Conservation (phyloP, 768 basidiomycete genomes). For the Galerina sulciceps region DNA sequence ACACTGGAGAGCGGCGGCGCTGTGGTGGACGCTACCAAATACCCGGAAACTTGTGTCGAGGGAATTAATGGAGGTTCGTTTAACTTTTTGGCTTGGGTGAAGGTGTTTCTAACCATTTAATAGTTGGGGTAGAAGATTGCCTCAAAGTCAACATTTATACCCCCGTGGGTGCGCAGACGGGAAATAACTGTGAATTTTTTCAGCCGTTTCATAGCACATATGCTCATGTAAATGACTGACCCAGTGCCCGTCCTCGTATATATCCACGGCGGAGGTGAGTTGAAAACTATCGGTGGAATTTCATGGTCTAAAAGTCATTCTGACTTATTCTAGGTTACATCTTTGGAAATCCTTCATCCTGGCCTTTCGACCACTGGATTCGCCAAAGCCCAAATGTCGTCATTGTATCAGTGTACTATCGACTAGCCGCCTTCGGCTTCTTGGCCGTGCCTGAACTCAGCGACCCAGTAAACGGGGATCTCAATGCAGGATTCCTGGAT, state of each 20-base stretch:
- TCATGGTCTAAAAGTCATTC: neutral
- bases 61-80: conserved; percentile 51
- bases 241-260: conserved; percentile 52
- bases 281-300: neutral
- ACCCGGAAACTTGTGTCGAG: conserved; percentile 65
- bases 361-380: conserved; percentile 71
- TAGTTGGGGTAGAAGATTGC: conserved; percentile 67
- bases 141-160: conserved; percentile 70
- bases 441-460: conserved; percentile 52
- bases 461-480: conserved; percentile 43
- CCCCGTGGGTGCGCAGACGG: conserved; percentile 48
- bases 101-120: neutral
- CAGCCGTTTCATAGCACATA: too few relatives aligned
- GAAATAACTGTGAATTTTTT: conserved; percentile 47
- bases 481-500: conserved; percentile 62
- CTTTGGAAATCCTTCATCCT: conserved; percentile 64
- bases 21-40: conserved; percentile 53
- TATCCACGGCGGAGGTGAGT: conserved; percentile 52
- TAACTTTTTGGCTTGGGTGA: neutral
- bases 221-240: too few relatives aligned
- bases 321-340: conserved; percentile 44
- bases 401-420: conserved; percentile 70
- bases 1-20: conserved; percentile 34
- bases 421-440: conserved; percentile 67
- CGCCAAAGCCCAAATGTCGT: conserved; percentile 65